Base-by-base conservation (phyloP, 768 basidiomycete genomes). In the Lepiota subincarnata region DNA sequence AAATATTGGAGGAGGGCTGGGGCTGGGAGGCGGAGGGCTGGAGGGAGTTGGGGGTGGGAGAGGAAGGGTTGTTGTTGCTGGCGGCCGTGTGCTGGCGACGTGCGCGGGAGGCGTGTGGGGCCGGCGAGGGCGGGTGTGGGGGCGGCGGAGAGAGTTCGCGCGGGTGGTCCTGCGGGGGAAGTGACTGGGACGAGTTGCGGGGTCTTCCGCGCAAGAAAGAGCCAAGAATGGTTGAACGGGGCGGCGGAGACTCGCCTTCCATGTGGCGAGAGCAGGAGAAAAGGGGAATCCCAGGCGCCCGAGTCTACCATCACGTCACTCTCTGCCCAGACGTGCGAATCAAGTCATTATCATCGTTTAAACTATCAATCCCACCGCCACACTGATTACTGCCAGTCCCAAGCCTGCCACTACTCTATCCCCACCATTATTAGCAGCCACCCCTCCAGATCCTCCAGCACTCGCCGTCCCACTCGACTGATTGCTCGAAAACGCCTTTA, bases 171-270 rank as follows among this genome's bases (percentile, higher is more conserved):
- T 68, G 62, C 57, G 63, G 66, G 68, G 68, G 71, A 70, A 69
- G 64, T 38, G 83, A 83, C 66, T 83, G 78, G 28, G 85, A 86
- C 41, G 78, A 72, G 65, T 84, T 86, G 60, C 86, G 76, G 14
- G 85, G 86, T 57, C 87, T 73, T 42, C 80, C 81, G 55, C 87
- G 82, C 56, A 90, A 75, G 67, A 89, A 82, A 48, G 83, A 83
- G 55, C 86, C 82, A 43, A 90, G 76, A 66, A 90, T 87, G 56
- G 83, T 83, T 53, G 81, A 74, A 53, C 86, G 75, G 31, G 77
- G 60, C 10, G 72, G 70, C 26, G 73, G 66, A n/a, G 74, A 74
- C 45, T 75, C 75, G 60, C 63, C 54, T 48, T 69, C 67, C 68
- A 69, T 68, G 53, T 14, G 28, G 50, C 11, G 36, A 49, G 36